Base-by-base conservation (phyloP, 139 green algal species). In the Asterochloris erici region DNA sequence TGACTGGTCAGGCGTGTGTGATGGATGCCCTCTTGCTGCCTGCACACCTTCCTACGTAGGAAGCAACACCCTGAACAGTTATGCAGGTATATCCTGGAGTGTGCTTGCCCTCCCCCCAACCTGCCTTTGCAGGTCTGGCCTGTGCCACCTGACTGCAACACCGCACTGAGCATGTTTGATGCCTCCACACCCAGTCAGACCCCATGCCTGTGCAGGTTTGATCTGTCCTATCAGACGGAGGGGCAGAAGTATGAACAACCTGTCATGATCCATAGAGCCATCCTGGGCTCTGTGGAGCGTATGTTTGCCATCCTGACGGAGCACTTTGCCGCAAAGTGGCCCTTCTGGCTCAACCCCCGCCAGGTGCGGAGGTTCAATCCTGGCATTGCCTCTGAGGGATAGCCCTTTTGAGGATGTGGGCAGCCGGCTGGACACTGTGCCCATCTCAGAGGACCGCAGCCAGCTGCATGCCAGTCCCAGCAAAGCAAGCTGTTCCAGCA, bases 241-340 rank as follows among this genome's bases (percentile, higher is more conserved):
- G 86, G 82, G 70, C 27, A 84, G 23, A 70, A 26, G 68, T 82
- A 84, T 38, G 90, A 94, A 79, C 87, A 92, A 10, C 97, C 96
- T 24, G 97, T 99, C 47, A 99, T 99, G 79, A 93, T 99, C 64
- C 97, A 99, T 90, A 87, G 95, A 73, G 96, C 96, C 24, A 95
- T 99, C 82, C 91, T 99, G 84, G 96, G 96, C 69, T 96, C 89
- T 68, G 94, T 99, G 79, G 97, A 99, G 93, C 91, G 97, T 85
- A 99, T 99, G 97, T 97, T 98, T 86, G 97, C 97, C 71, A 99
- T 99, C 86, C 92, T 99, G 63, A 98, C 94, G 9, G 97, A 99
- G 93, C 95, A 99, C 91, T 99, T 92, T 78, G 97, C 93, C 9
- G 96, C 94, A 81, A 99, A 99, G 90, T 99, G 96, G 96, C 97